These are phyloP conservation scores for Pyrus hybrid DNA, from an alignment of 331 rosid genomes.

Conservation along the genomic window DNA sequence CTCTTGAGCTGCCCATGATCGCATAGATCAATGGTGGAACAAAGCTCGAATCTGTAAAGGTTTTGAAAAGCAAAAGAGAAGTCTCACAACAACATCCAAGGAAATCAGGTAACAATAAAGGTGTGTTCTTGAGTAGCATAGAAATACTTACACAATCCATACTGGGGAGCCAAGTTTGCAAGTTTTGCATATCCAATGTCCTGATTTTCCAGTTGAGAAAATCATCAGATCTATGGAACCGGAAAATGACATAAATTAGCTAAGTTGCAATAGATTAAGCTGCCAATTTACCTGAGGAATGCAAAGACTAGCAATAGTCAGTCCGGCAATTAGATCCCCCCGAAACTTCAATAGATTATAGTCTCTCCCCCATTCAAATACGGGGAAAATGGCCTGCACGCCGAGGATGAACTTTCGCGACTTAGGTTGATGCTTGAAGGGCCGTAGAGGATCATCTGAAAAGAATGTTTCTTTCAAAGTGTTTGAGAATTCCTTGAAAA, in stretches of 20 bases:
- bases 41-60: conserved; percentile 73
- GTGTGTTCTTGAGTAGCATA: background rate
- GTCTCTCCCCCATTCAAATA: conserved; percentile 62
- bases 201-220: conserved; percentile 31
- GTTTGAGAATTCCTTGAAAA: conserved; percentile 58
- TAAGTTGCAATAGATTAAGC: background rate
- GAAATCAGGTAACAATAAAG: background rate
- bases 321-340: conserved; percentile 82
- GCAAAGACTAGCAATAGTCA: conserved; percentile 96
- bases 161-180: conserved; percentile 78
- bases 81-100: conserved; percentile 16
- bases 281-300: conserved; percentile 76
- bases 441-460: conserved; percentile 80
- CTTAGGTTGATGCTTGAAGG: conserved; percentile 68
- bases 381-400: conserved; percentile 70
- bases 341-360: conserved; percentile 56
- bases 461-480: conserved; percentile 81
- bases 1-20: conserved; percentile 93
- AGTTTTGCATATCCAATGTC: conserved; percentile 93
- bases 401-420: conserved; percentile 56
- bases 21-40: conserved; percentile 95
- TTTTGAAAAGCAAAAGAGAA: background rate
- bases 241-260: background rate
- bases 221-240: conserved; percentile 8
- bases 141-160: conserved; percentile 72